Conservation (phyloP, 805 yeast genomes). For the Candida namnaoensis region DNA sequence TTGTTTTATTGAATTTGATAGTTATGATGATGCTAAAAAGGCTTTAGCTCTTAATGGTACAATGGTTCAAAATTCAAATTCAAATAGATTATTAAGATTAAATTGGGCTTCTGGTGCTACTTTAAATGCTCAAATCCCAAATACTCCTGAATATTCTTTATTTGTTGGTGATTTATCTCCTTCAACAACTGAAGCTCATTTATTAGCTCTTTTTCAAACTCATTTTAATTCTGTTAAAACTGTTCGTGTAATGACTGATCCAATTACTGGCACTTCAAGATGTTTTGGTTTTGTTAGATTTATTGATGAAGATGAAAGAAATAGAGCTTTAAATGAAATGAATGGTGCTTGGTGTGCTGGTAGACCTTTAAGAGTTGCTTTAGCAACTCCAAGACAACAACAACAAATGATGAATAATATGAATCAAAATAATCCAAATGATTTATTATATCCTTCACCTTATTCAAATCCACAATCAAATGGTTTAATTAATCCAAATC, state of each 20-base stretch:
- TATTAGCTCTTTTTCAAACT: conserved; percentile 62
- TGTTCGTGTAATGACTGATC: conserved; percentile 82
- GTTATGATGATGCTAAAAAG: conserved; percentile 59
- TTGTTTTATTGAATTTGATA: conserved; percentile 70
- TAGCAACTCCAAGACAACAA: conserved; percentile 64
- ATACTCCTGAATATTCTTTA: conserved; percentile 66
- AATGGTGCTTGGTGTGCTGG: conserved; percentile 78
- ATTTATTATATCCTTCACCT: too few species aligned
- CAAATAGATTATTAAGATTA: conserved; percentile 55
- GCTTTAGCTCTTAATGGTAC: conserved; percentile 63
- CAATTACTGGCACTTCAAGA: conserved; percentile 66
- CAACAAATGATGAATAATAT: not conserved
- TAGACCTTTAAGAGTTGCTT: conserved; percentile 65
- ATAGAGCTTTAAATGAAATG: conserved; percentile 63
- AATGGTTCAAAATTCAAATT: conserved; percentile 41
- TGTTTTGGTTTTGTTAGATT: conserved; percentile 80
- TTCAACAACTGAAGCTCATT: conserved; percentile 71
- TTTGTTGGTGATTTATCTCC: conserved; percentile 83
- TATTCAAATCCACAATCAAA: too few species aligned
- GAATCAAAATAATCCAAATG: not conserved
- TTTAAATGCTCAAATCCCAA: conserved; percentile 58
- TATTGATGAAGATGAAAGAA: conserved; percentile 60
- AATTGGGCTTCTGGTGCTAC: conserved; percentile 88
- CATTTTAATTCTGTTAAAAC: conserved; percentile 62
- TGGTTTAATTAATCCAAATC: too few species aligned